Evolutionary conservation across 2,329 filamentous ascomycete species (phyloP).

Genomic region (Cercospora sp.): DNA sequence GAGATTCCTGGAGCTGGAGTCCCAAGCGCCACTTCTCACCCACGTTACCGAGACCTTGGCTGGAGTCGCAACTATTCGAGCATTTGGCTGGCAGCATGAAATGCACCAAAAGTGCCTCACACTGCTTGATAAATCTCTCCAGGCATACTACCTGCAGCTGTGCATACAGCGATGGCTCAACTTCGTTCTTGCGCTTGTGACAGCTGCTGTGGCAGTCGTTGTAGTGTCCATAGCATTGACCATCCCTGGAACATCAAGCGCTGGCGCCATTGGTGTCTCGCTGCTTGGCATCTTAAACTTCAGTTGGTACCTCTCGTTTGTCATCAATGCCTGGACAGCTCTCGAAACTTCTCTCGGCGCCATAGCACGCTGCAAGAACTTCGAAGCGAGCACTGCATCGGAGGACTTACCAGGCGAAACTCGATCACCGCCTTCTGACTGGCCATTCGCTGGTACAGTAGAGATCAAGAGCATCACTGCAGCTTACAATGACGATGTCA

Average conservation of each 20-base stretch:
- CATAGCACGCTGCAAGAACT: slow-evolving; percentile 57
- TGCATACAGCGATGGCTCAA: slow-evolving; percentile 49
- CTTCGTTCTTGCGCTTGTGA: slow-evolving; percentile 44
- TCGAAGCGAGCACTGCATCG: slow-evolving; percentile 47
- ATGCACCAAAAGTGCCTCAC: slow-evolving; percentile 42
- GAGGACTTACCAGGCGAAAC: slow-evolving; percentile 63
- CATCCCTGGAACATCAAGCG: slow-evolving; percentile 38
- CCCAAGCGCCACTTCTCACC: slow-evolving; percentile 50
- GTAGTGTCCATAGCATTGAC: slow-evolving; percentile 40
- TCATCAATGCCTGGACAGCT: slow-evolving; percentile 57
- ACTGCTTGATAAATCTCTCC: slow-evolving; percentile 45
- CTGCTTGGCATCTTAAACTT: slow-evolving; percentile 57
- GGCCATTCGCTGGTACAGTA: slow-evolving; percentile 72
- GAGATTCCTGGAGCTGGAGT: slow-evolving; percentile 56
- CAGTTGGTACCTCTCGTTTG: slow-evolving; percentile 52
- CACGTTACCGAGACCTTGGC: slow-evolving; percentile 54
- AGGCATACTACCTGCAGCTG: slow-evolving; percentile 49
- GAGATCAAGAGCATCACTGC: slow-evolving; percentile 65
- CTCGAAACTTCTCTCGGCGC: slow-evolving; percentile 61
- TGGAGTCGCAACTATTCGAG: slow-evolving; percentile 54
- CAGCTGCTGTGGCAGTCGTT: slow-evolving; percentile 37
- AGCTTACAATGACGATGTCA: slow-evolving; percentile 32
- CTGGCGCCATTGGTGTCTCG: slow-evolving; percentile 51
- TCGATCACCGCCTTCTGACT: slow-evolving; percentile 63
- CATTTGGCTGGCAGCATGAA: slow-evolving; percentile 51